These are phyloP conservation scores for Saccharomycopsis fermentans DNA, from an alignment of 805 yeast species.

Conservation along the genomic window DNA sequence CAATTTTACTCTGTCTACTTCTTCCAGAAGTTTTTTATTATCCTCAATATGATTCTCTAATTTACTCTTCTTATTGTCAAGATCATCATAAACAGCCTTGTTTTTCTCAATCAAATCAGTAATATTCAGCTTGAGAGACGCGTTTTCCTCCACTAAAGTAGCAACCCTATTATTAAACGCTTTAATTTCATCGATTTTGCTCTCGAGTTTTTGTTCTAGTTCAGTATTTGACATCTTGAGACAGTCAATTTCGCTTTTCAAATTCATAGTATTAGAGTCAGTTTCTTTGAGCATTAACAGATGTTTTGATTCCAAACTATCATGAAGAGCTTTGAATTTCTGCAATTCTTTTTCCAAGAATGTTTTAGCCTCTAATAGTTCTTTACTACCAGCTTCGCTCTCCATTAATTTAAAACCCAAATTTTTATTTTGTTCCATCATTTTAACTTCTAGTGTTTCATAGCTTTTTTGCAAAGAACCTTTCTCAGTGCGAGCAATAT, in stretches of 20 bases:
- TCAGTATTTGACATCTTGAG: slow-evolving; percentile 1
- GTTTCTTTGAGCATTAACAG: too few species aligned
- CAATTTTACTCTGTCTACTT: background rate
- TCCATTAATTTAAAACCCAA: background rate
- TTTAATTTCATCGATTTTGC: background rate
- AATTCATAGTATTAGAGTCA: background rate
- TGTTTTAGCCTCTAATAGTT: background rate
- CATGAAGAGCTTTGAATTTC: background rate
- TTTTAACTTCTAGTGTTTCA: background rate
- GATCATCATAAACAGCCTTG: background rate
- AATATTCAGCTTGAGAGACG: background rate
- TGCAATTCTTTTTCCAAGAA: background rate
- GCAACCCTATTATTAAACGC: background rate
- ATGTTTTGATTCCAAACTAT: background rate
- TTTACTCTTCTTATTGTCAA: background rate
- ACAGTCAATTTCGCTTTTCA: background rate
- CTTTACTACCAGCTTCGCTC: background rate
- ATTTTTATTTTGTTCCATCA: background rate
- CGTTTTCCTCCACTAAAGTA: background rate
- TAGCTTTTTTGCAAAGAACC: background rate
- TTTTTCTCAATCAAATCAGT: background rate
- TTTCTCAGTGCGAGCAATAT: background rate
- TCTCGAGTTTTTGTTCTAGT: slow-evolving; percentile 5
- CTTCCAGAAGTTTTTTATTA: background rate
- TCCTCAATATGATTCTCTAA: background rate